A percentile compares a stretch with the other conserved stretches of the same genome.
Conservation (phyloP, 1,284 basidiomycete species). For the Tremellales sp. region DNA sequence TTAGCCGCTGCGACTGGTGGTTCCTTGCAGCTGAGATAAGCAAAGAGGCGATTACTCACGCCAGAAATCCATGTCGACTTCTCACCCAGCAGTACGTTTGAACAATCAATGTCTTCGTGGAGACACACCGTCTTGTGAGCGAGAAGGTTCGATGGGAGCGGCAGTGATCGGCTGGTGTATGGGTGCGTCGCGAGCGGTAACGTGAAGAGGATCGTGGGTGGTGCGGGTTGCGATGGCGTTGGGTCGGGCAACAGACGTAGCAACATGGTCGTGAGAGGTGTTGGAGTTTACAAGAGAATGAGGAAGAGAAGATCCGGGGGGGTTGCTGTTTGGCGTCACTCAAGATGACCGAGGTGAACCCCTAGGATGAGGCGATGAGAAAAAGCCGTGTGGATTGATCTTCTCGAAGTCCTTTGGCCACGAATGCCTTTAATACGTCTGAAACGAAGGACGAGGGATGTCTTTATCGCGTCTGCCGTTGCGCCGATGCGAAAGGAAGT, state of each 20-base stretch:
- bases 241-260: conserved; percentile 60
- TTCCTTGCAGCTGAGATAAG: neutral
- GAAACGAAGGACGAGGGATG: no score
- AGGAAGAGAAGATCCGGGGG: conserved; percentile 4
- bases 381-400: no score
- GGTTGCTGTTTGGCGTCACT: no score
- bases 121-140: conserved; percentile 43
- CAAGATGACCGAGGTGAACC: no score
- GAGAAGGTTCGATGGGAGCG: conserved; percentile 47
- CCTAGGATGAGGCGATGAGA: no score
- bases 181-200: conserved; percentile 59
- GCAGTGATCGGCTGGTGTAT: conserved; percentile 45
- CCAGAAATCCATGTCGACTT: conserved; percentile 48
- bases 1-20: no score
- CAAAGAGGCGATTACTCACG: conserved; percentile 17
- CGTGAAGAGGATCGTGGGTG: conserved; percentile 67
- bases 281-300: no score
- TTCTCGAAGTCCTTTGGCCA: no score
- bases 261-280: conserved; percentile 57
- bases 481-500: no score
- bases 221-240: conserved; percentile 52
- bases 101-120: conserved; percentile 45
- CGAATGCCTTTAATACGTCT: no score
- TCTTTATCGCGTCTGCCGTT: no score
- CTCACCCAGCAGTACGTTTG: conserved; percentile 47